Base-by-base conservation (phyloP, 805 yeast genomes). In the Wickerhamiella azymoides region DNA sequence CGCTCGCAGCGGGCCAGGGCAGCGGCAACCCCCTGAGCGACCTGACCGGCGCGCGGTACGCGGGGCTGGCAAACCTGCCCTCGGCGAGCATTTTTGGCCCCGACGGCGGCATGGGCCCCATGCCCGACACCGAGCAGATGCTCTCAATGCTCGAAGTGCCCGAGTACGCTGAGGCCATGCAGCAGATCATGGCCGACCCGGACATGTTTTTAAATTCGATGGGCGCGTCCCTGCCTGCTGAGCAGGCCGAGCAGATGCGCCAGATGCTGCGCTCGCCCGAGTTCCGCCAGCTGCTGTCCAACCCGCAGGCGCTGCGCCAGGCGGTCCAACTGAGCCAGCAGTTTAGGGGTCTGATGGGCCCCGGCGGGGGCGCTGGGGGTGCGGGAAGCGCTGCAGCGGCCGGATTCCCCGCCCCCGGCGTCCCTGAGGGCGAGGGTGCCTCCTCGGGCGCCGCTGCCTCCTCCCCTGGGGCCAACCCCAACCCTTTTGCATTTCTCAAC, bases 1-100 rank as follows among this genome's bases (percentile, higher is more conserved):
- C 96, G n/a, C 71, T 89, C 40, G 76, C 94, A 3, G 75, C 96
- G 2, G 98, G 98, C 5, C 80, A 77, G 51, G 92, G 89, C 10
- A 73, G 93, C 0, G 84, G 80, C 63, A 85, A 92, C 62, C 94
- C 95, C 32, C 70, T 92, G 57, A 88, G 94, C 10, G 96, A 82
- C 52, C 69, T 89, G 52, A 89, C 97, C 0, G 89, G 95, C 42
- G 97, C 97, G 1, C 76, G 96, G 46, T 92, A 86, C 58, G 96
- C 97, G 2, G 98, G 98, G 1, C 79, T 77, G 55, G 74, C 86
- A 7, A 88, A 85, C 56, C 69, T 92, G 63, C 97, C 98, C 5
- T 72, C 83, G 2, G 84, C 85, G 1, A 75, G 79, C 39, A 74
- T 84, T 81, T 86, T 89, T 66, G 96, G 96, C 1, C 88, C 95